These are phyloP conservation scores for Mycena galericulata DNA, from an alignment of 768 basidiomycete species.

Conservation along the genomic window DNA sequence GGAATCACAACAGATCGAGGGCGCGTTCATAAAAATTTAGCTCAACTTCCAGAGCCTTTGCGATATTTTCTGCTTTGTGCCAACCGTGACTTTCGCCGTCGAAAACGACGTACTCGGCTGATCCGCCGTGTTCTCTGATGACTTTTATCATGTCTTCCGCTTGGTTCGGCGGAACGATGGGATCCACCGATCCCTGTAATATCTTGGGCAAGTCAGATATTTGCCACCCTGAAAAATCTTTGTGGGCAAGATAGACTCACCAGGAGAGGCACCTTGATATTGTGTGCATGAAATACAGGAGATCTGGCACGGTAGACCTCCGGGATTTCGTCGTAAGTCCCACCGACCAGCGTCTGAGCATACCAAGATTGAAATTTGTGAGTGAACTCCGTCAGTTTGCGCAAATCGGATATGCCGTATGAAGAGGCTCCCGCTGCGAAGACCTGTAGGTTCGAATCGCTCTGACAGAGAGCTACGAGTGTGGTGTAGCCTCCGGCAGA, in stretches of 20 bases:
- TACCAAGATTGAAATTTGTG: conserved; percentile 69
- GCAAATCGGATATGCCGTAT: conserved; percentile 68
- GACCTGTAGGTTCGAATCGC: conserved; percentile 43
- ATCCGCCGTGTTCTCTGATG: conserved; percentile 52
- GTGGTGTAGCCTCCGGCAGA: conserved; percentile 71
- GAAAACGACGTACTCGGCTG: conserved; percentile 57
- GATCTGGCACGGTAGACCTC: conserved; percentile 66
- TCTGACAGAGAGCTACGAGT: conserved; percentile 49
- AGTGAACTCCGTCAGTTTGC: conserved; percentile 59
- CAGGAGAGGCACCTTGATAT: conserved; percentile 64
- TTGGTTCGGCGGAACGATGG: conserved; percentile 67
- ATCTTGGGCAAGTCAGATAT: conserved; percentile 47
- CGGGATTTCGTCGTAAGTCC: conserved; percentile 58
- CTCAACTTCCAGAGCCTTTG: conserved; percentile 54
- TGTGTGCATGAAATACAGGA: conserved; percentile 62
- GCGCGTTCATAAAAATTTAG: conserved; percentile 52
- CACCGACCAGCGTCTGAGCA: conserved; percentile 63
- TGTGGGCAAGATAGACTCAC: conserved; percentile 44
- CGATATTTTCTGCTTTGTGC: conserved; percentile 56
- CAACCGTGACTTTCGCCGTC: conserved; percentile 66
- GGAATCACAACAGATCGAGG: no score
- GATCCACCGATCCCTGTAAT: conserved; percentile 62
- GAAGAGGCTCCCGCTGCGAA: conserved; percentile 62
- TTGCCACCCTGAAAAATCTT: background rate
- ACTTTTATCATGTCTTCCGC: conserved; percentile 56